phyloP scores from a whole-genome alignment of 192 early-diverging fungal genomes.

The Phycomyces blakesleeanus region DNA sequence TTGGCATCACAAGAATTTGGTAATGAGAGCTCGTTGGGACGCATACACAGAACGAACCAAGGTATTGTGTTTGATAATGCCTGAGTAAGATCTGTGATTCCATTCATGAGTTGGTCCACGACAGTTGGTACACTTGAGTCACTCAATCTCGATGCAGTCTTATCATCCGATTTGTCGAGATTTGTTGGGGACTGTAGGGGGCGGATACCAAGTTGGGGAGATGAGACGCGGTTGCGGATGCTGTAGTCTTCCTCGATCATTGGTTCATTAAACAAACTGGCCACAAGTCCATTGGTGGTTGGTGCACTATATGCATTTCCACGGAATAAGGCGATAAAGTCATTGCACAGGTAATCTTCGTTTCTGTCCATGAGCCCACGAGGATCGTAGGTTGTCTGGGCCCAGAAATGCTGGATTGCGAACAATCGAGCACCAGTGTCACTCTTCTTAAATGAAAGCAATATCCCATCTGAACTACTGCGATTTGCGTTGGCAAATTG shows the following conservation, averaged over 20 bases:
- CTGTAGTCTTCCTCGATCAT: slow-evolving; percentile 10
- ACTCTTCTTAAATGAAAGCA: slow-evolving; percentile 35
- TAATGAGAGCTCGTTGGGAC: slow-evolving; percentile 62
- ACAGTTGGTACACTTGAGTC: slow-evolving; percentile 18
- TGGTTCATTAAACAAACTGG: slow-evolving; percentile 54
- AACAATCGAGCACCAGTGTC: slow-evolving; percentile 54
- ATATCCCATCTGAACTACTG: slow-evolving; percentile 36
- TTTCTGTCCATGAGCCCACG: slow-evolving; percentile 70
- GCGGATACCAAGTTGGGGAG: slow-evolving; percentile 18
- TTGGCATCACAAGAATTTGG: slow-evolving; percentile 62
- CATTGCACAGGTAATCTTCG: slow-evolving; percentile 72
- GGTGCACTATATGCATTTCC: slow-evolving; percentile 59
- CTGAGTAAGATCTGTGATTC: slow-evolving; percentile 10
- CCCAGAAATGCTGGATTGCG: slow-evolving; percentile 78
- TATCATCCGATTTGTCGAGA: slow-evolving; percentile 1
- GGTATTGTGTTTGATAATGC: slow-evolving; percentile 44
- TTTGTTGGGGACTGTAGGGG: slow-evolving; percentile 6
- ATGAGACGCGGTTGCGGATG: slow-evolving; percentile 5
- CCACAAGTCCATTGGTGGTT: slow-evolving; percentile 70
- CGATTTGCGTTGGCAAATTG: slow-evolving; percentile 43
- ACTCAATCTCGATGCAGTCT: background rate
- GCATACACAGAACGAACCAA: slow-evolving; percentile 77
- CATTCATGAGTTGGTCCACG: slow-evolving; percentile 9
- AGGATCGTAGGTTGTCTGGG: slow-evolving; percentile 63
- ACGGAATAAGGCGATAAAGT: slow-evolving; percentile 84